Evolutionary conservation across 768 basidiomycete species (phyloP), one percentile per base, ranked within the genome.

Genomic region (Termitomyces titanicus): DNA sequence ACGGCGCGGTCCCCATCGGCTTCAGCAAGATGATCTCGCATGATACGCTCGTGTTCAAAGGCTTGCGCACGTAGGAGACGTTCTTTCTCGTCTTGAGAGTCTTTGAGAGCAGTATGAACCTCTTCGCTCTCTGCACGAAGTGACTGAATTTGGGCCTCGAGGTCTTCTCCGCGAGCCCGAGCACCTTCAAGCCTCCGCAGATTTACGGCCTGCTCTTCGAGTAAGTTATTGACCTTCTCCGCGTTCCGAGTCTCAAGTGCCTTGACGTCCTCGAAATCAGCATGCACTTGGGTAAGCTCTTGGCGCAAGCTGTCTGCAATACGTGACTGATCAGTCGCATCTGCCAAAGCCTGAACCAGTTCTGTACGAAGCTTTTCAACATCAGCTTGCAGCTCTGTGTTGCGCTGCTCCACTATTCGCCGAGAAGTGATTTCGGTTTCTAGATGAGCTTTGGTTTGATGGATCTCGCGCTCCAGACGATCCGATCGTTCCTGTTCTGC

Each of bases 1-100:
- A 96, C 92, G 0, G 94, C 94, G 8, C 93, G 83, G 68, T 98
- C 94, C 1, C 94, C 91, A 64, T 97, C 93, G 13, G 94, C 91
- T 69, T 98, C 95, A 3, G 89, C 89, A 52, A 89, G 87, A 63
- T 94, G 90, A 66, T 97, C 94, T 1, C 92, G 82, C 58, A 97
- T 83, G 47, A 79, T 75, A 20, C 78, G 73, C 37, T 81, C 79
- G 58, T 82, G 79, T 62, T 82, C 89, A 13, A 81, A 83, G 7
- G 89, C 87, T 66, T 93, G 91, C 3, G 77, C 79, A 39, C 79
- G 82, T 54, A 93, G 71, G 15, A 92, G 73, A 20, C 86, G 74
- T 53, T 96, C 93, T 70, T 92, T 92, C 71, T 97, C 93, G 58
- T 69, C 70, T 39, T 83, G 78, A 2, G 89, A 85, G 55, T 88